phyloP scores from a whole-genome alignment of 108 stramenopile genomes.

The Skeletonema menzelii region DNA sequence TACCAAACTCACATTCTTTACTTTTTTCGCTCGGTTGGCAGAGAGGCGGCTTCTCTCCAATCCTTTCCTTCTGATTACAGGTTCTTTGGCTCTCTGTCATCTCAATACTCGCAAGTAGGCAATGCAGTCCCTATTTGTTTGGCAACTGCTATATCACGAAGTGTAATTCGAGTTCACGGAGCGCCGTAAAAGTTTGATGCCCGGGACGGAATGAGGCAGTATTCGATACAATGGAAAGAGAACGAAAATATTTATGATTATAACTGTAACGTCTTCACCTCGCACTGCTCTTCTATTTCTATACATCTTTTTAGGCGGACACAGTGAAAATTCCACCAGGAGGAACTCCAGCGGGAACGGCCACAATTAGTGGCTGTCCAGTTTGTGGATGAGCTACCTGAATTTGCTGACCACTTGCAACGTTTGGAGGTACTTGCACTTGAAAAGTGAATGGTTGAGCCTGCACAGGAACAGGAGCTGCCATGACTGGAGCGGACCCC shows the following conservation, averaged over 20 bases:
- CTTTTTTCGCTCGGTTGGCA: no score
- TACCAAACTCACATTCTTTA: neutral
- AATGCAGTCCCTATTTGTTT: constrained; percentile 62
- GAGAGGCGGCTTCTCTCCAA: constrained; percentile 47
- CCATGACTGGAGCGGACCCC: constrained; percentile 12
- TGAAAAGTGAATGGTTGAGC: constrained; percentile 49
- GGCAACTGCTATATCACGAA: constrained; percentile 48
- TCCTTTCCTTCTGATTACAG: constrained; percentile 50
- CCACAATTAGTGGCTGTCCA: constrained; percentile 46
- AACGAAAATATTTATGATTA: neutral
- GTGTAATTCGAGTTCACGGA: constrained; percentile 37
- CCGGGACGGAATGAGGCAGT: neutral
- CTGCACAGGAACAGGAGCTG: constrained; percentile 11
- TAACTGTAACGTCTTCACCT: neutral
- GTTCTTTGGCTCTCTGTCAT: constrained; percentile 40
- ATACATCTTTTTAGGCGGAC: constrained; percentile 24
- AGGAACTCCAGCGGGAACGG: constrained; percentile 61
- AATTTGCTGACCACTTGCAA: constrained; percentile 62
- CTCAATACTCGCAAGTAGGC: constrained; percentile 52
- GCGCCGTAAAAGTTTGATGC: neutral
- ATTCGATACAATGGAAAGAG: neutral
- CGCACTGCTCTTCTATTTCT: neutral
- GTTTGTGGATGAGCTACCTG: constrained; percentile 64
- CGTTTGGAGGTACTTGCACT: constrained; percentile 60
- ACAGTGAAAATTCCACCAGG: constrained; percentile 60